Percentiles rank a stretch among this genome's conserved stretches.
Conservation (phyloP, 108 stramenopile species). For the Fistulifera solaris region DNA sequence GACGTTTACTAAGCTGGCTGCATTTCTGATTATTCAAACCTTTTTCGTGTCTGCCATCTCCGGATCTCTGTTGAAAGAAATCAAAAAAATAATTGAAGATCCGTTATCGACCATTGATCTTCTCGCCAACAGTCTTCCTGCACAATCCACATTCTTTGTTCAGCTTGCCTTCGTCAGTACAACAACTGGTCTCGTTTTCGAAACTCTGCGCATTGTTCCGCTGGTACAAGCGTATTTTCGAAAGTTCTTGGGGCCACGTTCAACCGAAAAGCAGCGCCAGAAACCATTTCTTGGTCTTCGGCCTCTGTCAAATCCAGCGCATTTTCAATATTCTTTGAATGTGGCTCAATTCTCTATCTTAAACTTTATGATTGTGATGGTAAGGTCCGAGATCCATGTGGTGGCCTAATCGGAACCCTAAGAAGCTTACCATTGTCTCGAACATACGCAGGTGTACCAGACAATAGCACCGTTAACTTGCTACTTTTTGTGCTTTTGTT, state of each 20-base stretch:
- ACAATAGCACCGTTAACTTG: slow-evolving; percentile 49
- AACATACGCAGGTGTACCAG: slow-evolving; percentile 18
- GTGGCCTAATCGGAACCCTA: too few species aligned
- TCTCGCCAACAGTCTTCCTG: slow-evolving; percentile 30
- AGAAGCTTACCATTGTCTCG: too few species aligned
- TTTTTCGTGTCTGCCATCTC: slow-evolving; percentile 28
- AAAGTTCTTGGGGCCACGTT: slow-evolving; percentile 34
- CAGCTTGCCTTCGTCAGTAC: slow-evolving; percentile 50
- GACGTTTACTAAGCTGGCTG: slow-evolving; percentile 42
- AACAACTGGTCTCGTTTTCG: slow-evolving; percentile 26
- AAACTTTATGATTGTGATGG: too few species aligned
- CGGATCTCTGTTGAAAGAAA: background rate
- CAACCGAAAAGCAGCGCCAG: slow-evolving; percentile 45
- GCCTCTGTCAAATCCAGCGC: background rate
- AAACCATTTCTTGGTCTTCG: slow-evolving; percentile 34
- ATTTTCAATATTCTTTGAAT: too few species aligned
- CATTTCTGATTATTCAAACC: slow-evolving; percentile 47
- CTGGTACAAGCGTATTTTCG: slow-evolving; percentile 30
- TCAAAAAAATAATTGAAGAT: slow-evolving; percentile 4
- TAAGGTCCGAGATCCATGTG: too few species aligned
- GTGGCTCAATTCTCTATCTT: too few species aligned
- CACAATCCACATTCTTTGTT: slow-evolving; percentile 29
- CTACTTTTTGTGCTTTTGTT: slow-evolving; percentile 39
- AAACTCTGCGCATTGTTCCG: slow-evolving; percentile 38
- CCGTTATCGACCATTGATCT: slow-evolving; percentile 18